Base-by-base conservation (phyloP, 257 asterid species). In the Perilla frutescens region DNA sequence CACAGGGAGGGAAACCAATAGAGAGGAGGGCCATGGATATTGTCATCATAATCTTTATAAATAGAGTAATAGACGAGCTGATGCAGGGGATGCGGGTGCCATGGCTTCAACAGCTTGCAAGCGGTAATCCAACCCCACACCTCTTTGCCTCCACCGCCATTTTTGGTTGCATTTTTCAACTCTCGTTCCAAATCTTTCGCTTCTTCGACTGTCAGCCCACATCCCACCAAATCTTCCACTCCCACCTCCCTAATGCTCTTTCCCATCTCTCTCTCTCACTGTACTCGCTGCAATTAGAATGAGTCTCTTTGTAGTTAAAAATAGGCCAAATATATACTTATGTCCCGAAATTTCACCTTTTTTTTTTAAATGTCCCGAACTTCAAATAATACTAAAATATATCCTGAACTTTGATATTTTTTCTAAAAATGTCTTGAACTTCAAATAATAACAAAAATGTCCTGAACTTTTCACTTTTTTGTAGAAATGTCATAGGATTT, bases 1-100 rank as follows among this genome's bases (percentile, higher is more conserved):
- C 84, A 93, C 98, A 76, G 83, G 0, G 98, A 89, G 79, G 98
- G 98, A 80, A 89, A 91, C 91, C 98, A 93, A 14, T 85, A 93
- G 80, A 78, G 84, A 72, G 98, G 97, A 64, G 89, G 96, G 20
- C 93, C 97, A 76, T 77, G 47, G 74, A 75, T 12, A 80, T 92
- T 79, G 39, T 87, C 86, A 40, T 88, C 83, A 14, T 76, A 82
- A 62, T 74, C 31, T 75, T 20, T 40, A 80, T 89, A 88, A 7
- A 89, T 87, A 2, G 97, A 79, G 74, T 83, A 82, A 87, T 87
- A 91, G 74, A 90, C 31, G 53, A 93, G 96, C 79, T 83, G 96
- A 55, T 93, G 98, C 14, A 93, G 76, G 3, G 85, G 15, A 67
- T 87, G 91, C 1, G 97, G 98, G 66, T 90, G 88, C 75, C 77